Evolutionary conservation across 139 green algal genomes (phyloP), one percentile per base, ranked within the genome.

Genomic region (Raphidocelis subcapitata): DNA sequence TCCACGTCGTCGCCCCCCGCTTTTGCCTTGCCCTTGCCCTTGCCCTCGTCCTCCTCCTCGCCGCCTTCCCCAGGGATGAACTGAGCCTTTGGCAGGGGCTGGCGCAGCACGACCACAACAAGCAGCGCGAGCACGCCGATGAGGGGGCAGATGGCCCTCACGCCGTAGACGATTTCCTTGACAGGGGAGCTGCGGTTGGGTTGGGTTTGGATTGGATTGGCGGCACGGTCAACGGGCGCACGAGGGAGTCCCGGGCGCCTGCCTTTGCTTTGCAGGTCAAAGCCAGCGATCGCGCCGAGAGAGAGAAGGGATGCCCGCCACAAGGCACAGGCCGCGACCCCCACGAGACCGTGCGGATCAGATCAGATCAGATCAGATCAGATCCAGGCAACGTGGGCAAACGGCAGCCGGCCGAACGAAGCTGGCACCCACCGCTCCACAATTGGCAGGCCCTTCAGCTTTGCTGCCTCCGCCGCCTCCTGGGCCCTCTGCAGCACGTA

Each of bases 71-170:
- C 61, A 18, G 29, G 32, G 24, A 49, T 16, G 61, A 67, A 67
- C 29, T 33, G 33, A 16, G 14, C n/a, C 1, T 36, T 23, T 31
- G 67, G 79, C 26, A 87, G 64, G 16, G 67, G 71, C 46, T 56
- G 35, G 31, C 79, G 62, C 35, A 84, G 56, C 20, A 86, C 37
- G 16, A 77, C 8, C 32, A 74, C 21, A 16, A 84, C 68, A 26
- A 86, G 65, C 26, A 86, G 44, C 18, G 79, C 37, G 37, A 87
- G 54, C 0, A 61, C 75, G 0, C 47, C 57, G 31, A 84, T 63
- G 5, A 88, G 72, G 5, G 82, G 82, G 29, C 74, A 52, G 47
- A 88, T 86, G 56, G 82, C 74, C 21, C 82, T 62, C 33, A 88
- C 84, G 23, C 65, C 74, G 57, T 73, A 88, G 1, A 88, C 28